phyloP scores from a whole-genome alignment of 2,329 filamentous ascomycete genomes.

The Dactylella cylindrospora region DNA sequence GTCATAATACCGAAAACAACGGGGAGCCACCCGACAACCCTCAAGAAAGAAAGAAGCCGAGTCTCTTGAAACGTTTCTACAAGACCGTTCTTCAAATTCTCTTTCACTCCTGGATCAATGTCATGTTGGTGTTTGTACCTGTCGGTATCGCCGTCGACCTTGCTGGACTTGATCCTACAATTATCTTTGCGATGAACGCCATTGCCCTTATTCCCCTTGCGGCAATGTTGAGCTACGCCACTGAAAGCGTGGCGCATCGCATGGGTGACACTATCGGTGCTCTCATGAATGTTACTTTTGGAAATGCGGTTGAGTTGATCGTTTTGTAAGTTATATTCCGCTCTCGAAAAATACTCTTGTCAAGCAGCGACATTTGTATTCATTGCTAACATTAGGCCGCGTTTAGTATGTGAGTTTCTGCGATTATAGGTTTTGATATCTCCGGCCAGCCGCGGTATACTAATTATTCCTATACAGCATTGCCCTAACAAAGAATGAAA shows the following conservation, averaged over 20 bases:
- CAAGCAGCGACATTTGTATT: not conserved
- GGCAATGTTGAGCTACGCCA: constrained; percentile 70
- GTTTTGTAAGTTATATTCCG: constrained; percentile 61
- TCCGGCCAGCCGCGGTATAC: too few relatives aligned
- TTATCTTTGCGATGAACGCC: constrained; percentile 73
- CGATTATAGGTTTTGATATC: constrained; percentile 52
- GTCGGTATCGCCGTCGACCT: constrained; percentile 69
- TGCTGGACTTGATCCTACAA: constrained; percentile 59
- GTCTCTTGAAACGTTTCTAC: constrained; percentile 43
- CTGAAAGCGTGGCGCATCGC: constrained; percentile 71
- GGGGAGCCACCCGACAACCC: constrained; percentile 42
- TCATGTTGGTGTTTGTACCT: constrained; percentile 75
- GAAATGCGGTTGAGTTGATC: constrained; percentile 77
- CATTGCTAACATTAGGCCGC: constrained; percentile 33
- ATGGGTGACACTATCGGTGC: constrained; percentile 73
- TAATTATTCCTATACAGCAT: constrained; percentile 59
- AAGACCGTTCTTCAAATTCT: constrained; percentile 55
- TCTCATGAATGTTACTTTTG: constrained; percentile 74
- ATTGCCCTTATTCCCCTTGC: constrained; percentile 75
- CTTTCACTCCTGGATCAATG: constrained; percentile 74
- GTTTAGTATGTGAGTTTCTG: constrained; percentile 32
- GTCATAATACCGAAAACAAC: constrained; percentile 37
- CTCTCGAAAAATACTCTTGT: not conserved
- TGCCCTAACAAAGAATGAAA: constrained; percentile 76
- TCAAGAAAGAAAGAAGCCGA: constrained; percentile 30